Evolutionary conservation across 1,284 basidiomycete genomes (phyloP), one percentile per base, ranked within the genome.

Genomic region (Trichosporon sp.): DNA sequence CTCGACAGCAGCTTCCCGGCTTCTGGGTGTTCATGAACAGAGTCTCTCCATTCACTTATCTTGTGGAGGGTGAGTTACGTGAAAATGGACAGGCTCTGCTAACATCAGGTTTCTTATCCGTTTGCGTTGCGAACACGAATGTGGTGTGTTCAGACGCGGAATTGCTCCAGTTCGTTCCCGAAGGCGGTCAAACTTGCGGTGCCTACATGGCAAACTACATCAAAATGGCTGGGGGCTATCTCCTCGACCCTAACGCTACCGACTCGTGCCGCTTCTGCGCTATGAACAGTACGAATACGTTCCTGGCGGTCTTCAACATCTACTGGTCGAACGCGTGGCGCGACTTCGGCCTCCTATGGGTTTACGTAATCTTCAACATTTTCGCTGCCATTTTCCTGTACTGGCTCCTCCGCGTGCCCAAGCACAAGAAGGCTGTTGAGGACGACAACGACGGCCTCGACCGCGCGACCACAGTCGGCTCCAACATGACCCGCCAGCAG

Each of bases 21-120:
- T 93, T 91, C 90, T 93, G 91, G 92, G 85, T 85, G 74, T 94
- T 92, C 90, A 91, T 93, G 90, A 92, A 93, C 83, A 87, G 87
- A 66, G 81, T 91, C 4, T 91, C 91, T 1, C 92, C 92, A 0
- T 92, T 89, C 83, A 91, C 90, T 7, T 85, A 84, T 73, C 71
- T 85, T 26, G 79, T 84, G 56, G 85, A 86, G 70, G 83, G 83
- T 11, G 83, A 83, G 26, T 11, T 14, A 43, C 10, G 40, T 43
- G 11, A 12, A 14, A 43, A 12, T 38, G 10, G 37, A 38, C 37
- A 7, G 40, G 10, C 10, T 26, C 26, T 26, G 40, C 40, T 43
- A 14, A 43, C 40, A 4, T 43, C 40, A 46, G 43, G 43, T 4
- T 80, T 86, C 68, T 76, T 86, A 16, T 77, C 76, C 19, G 93